A percentile compares a stretch with the other conserved stretches of the same genome.
phyloP scores from a whole-genome alignment of 805 yeast genomes.

The Cyberlindnera subsufficiens region DNA sequence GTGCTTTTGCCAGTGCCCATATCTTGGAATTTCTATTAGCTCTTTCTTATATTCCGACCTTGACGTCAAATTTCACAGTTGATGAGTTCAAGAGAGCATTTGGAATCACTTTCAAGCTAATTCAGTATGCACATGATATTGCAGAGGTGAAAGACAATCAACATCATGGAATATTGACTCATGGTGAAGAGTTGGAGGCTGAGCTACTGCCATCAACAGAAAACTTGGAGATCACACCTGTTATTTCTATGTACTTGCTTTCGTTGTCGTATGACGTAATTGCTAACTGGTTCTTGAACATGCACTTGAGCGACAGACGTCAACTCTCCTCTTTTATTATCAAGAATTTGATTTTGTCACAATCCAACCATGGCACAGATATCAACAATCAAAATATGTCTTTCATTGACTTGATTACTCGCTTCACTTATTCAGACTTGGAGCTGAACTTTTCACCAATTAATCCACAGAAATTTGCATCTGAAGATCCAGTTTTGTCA shows the following conservation, averaged over 20 bases:
- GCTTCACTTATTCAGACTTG: conserved; percentile 61
- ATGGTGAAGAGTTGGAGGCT: conserved; percentile 41
- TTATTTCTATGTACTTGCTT: conserved; percentile 53
- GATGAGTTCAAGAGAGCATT: conserved; percentile 78
- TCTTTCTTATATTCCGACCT: conserved; percentile 56
- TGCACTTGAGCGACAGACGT: conserved; percentile 52
- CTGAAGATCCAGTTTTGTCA: conserved; percentile 20
- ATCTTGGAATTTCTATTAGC: conserved; percentile 70
- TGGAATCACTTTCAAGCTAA: conserved; percentile 76
- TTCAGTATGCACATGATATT: conserved; percentile 61
- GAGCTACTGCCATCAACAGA: conserved; percentile 52
- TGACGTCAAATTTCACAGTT: conserved; percentile 65
- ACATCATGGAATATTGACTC: conserved; percentile 23
- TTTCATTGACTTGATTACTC: conserved; percentile 57
- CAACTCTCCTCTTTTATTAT: conserved; percentile 58
- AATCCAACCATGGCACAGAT: conserved; percentile 28
- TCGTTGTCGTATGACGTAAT: conserved; percentile 65
- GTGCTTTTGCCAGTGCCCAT: conserved; percentile 62
- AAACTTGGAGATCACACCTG: conserved; percentile 37
- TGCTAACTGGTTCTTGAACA: conserved; percentile 64
- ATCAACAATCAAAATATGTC: conserved; percentile 49
- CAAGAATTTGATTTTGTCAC: conserved; percentile 43
- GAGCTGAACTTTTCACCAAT: conserved; percentile 40
- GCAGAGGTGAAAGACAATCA: conserved; percentile 21
- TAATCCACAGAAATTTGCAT: conserved; percentile 21